A percentile compares a stretch with the other conserved stretches of the same genome.
Evolutionary conservation across 192 early-diverging fungal genomes (phyloP).

Genomic region (Globomyces pollinis-pini): DNA sequence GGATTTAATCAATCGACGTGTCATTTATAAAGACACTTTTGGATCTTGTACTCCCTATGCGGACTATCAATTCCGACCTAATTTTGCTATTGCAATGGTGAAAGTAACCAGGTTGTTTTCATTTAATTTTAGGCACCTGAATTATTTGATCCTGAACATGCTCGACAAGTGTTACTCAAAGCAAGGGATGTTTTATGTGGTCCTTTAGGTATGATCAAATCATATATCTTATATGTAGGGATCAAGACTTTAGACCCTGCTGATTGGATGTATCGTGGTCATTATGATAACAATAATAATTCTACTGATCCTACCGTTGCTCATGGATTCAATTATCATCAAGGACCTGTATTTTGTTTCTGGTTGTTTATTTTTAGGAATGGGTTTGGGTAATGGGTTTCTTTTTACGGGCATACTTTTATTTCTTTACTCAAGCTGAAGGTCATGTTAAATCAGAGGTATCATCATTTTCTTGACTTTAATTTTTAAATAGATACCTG

Average conservation of each 20-base stretch:
- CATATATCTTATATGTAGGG: constrained; percentile 36
- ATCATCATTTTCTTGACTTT: background rate
- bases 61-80: constrained; percentile 92
- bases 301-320: constrained; percentile 74
- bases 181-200: constrained; percentile 64
- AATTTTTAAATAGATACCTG: constrained; percentile 18
- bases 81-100: constrained; percentile 83
- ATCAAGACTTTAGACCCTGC: constrained; percentile 94
- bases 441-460: constrained; percentile 15
- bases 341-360: constrained; percentile 66
- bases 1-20: constrained; percentile 72
- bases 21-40: constrained; percentile 89
- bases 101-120: constrained; percentile 55
- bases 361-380: constrained; percentile 56
- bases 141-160: constrained; percentile 75
- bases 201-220: constrained; percentile 58
- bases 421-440: constrained; percentile 48
- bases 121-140: constrained; percentile 69
- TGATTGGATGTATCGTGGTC: constrained; percentile 88
- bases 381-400: constrained; percentile 92
- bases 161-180: constrained; percentile 57
- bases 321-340: constrained; percentile 97
- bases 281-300: constrained; percentile 91
- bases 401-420: constrained; percentile 78
- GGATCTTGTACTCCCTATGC: constrained; percentile 63